Evolutionary conservation across 345 rosid species (phyloP), one percentile per base, ranked within the genome.

Genomic region (Balakata baccata): DNA sequence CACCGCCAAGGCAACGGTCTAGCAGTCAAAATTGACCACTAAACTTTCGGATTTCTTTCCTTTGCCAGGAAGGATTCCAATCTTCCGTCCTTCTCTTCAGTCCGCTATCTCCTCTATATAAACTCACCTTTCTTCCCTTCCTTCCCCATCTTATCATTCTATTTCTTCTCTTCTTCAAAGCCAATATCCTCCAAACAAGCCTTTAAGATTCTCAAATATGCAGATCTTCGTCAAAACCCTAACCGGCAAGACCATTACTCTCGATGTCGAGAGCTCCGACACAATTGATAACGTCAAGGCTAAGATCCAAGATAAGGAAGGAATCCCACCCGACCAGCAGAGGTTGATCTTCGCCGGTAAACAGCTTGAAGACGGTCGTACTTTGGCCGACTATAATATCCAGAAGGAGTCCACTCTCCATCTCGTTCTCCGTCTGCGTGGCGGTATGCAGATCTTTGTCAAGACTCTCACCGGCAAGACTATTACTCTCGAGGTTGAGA

Each of bases 281-380:
- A 58, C 63, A 1, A 58, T 58, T 14, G 63, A 58, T 23, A 58
- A 58, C 37, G 63, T 58, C 1, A 58, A 58, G 16, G 63, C 63
- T 13, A 58, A 58, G 63, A 58, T 58, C 39, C 63, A 58, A 58
- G 63, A 58, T 13, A 58, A 58, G 38, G 63, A 58, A 58, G 63
- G 63, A 11, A 58, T 58, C 23, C 63, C 63, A 0, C 63, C 63
- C 7, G 63, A 58, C 23, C 63, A 58, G 7, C 63, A 58, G 12
- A 25, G 63, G 34, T 11, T 58, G 17, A 58, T 58, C 63, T 58
- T 58, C 38, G 63, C 63, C 38, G 63, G 63, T 0, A 58, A 58
- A 11, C 63, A 58, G 17, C 16, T 58, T 3, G 63, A 58, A 11
- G 63, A 58, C 6, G 63, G 63, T 14, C 63, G 63, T 9, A 58